Base-by-base conservation (phyloP, 345 rosid genomes). In the Rhizophora mangle region DNA sequence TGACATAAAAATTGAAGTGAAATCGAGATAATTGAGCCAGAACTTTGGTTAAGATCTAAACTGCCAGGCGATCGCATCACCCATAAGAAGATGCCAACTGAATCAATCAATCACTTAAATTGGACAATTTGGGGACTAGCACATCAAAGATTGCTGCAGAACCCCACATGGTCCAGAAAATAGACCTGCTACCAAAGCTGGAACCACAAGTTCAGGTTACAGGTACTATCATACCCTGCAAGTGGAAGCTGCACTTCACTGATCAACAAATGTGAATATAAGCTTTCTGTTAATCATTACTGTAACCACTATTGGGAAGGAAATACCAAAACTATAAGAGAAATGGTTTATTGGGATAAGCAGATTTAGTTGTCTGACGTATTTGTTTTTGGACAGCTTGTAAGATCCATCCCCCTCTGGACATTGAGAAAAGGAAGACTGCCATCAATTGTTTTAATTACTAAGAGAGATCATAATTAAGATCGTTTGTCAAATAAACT, bases 391-490 rank as follows among this genome's bases (percentile, higher is more conserved):
- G 36, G 36, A 32, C 59, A 76, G 47, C 63, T 55, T 27, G 15
- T 37, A 7, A 21, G 59, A 32, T 39, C 37, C 75, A 32, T 32
- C 36, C 57, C 67, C 43, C 69, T 54, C 63, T 43, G 27, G 74
- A 0, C 43, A 8, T 54, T 58, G 60, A 8, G 62, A 57, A 73
- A 76, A 71, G 80, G 68, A 72, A 70, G 76, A 78, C 70, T 80
- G 70, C 73, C 26, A 32, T 47, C 34, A 18, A 56, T 69, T 37
- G 43, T 20, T 73, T 66, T 70, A 62, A 27, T 22, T 31, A 4
- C 49, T n/a, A 10, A 29, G 53, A 13, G 24, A 65, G 54, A 72
- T 72, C 54, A 46, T 49, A 39, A 37, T 20, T 59, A 18, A 43
- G 16, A 22, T 47, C 34, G 22, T 49, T 49, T 7, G 24, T 62